A percentile compares a stretch with the other conserved stretches of the same genome.
phyloP scores from a whole-genome alignment of 1,284 basidiomycete species.

The Filobasidium uniguttulatum region DNA sequence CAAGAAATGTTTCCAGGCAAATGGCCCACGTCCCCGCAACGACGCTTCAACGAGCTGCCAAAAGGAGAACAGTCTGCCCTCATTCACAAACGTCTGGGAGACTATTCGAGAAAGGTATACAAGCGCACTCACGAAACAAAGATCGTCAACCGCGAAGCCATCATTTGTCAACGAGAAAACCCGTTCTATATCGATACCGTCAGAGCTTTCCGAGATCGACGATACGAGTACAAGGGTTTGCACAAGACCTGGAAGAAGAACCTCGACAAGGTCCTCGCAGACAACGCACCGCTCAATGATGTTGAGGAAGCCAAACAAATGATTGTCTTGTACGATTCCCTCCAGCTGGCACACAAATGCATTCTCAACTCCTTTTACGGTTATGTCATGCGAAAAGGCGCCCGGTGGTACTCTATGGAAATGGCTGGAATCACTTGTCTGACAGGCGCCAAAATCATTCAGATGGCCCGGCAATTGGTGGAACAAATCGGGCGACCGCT shows the following conservation, averaged over 20 bases:
- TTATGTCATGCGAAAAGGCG: slow-evolving; percentile 99
- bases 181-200: slow-evolving; percentile 99
- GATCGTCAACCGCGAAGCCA: slow-evolving; percentile 83
- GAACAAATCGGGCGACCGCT: slow-evolving; percentile 95
- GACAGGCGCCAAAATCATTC: slow-evolving; percentile 97
- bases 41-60: slow-evolving; percentile 76
- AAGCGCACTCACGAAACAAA: slow-evolving; percentile 99
- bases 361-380: slow-evolving; percentile 99
- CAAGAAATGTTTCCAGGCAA: slow-evolving; percentile 85
- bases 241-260: slow-evolving; percentile 99
- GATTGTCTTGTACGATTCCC: slow-evolving; percentile 98
- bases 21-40: slow-evolving; percentile 54
- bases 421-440: slow-evolving; percentile 99
- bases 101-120: slow-evolving; percentile 98
- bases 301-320: slow-evolving; percentile 97
- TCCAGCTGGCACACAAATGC: slow-evolving; percentile 99
- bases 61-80: slow-evolving; percentile 78
- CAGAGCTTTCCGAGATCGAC: slow-evolving; percentile 88
- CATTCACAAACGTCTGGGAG: slow-evolving; percentile 90
- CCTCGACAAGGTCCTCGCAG: slow-evolving; percentile 58
- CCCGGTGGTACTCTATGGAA: slow-evolving; percentile 99
- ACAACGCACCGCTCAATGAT: slow-evolving; percentile 62
- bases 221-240: slow-evolving; percentile 97
- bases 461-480: slow-evolving; percentile 96
- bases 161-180: slow-evolving; percentile 96